A percentile compares a stretch with the other conserved stretches of the same genome.
These are phyloP conservation scores for Penicillium dipodomyicola DNA, from an alignment of 495 filamentous ascomycete species.

Conservation along the genomic window DNA sequence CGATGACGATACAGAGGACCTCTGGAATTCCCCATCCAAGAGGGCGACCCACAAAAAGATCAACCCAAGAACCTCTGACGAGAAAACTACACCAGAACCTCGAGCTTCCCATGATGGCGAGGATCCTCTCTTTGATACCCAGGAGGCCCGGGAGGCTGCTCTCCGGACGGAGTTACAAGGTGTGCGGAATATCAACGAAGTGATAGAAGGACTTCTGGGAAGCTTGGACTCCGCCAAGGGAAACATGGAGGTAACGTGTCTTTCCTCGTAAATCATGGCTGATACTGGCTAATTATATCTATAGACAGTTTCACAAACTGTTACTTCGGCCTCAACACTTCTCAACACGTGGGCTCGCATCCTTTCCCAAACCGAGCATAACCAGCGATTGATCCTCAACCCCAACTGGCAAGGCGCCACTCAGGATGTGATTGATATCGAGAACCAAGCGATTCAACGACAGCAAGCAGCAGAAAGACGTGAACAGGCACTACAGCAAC, in stretches of 20 bases:
- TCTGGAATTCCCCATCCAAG: constrained; percentile 71
- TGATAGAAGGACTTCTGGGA: constrained; percentile 78
- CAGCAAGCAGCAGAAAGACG: constrained; percentile 73
- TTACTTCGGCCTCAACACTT: constrained; percentile 85
- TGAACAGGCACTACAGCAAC: constrained; percentile 68
- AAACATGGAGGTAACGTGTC: constrained; percentile 78
- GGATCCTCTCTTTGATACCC: constrained; percentile 59
- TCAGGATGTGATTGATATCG: constrained; percentile 77
- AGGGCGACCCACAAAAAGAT: constrained; percentile 26
- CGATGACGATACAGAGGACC: constrained; percentile 66
- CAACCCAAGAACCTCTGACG: constrained; percentile 21
- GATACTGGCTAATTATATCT: constrained; percentile 6
- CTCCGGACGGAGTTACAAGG: constrained; percentile 76
- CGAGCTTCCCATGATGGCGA: constrained; percentile 39
- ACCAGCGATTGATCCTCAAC: constrained; percentile 85
- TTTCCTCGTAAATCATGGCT: background rate
- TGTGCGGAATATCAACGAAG: constrained; percentile 78
- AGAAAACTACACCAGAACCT: constrained; percentile 42
- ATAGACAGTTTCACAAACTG: constrained; percentile 81
- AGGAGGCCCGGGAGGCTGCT: constrained; percentile 69
- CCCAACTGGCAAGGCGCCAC: constrained; percentile 85
- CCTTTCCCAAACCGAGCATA: constrained; percentile 94
- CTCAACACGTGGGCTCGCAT: constrained; percentile 95
- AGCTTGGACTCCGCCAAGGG: constrained; percentile 77
- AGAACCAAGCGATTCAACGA: constrained; percentile 68